Evolutionary conservation across 2,329 filamentous ascomycete genomes (phyloP).

Genomic region (Juglanconis oblonga): DNA sequence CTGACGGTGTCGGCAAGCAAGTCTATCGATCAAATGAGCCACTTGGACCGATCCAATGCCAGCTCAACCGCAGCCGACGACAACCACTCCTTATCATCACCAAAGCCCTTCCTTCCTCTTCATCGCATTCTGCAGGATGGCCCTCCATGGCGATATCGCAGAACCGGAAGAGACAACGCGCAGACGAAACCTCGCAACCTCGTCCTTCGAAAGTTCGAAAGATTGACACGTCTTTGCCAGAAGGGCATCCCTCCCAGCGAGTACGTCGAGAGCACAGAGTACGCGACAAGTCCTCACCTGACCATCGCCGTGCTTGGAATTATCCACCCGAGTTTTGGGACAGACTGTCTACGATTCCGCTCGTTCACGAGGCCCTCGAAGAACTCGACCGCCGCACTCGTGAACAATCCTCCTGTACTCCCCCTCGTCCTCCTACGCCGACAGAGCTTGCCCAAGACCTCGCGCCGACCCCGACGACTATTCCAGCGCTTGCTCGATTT

Average conservation of each 20-base stretch:
- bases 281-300: neutral
- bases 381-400: neutral
- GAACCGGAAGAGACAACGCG: neutral
- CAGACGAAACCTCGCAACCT: too few relatives aligned
- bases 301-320: neutral
- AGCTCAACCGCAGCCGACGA: too few relatives aligned
- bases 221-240: neutral
- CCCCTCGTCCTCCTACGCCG: neutral
- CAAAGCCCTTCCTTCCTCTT: too few relatives aligned
- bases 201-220: neutral
- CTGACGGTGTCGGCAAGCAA: too few relatives aligned
- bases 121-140: too few relatives aligned
- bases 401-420: neutral
- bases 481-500: conserved; percentile 17
- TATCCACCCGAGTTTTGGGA: conserved; percentile 19
- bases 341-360: conserved; percentile 9
- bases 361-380: conserved; percentile 11
- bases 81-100: neutral
- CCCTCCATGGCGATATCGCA: conserved; percentile 2
- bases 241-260: neutral
- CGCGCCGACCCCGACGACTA: too few relatives aligned
- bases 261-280: neutral
- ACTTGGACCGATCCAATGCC: too few relatives aligned
- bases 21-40: too few relatives aligned
- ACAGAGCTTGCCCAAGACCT: too few relatives aligned